Percentiles rank a stretch among this genome's conserved stretches.
Evolutionary conservation across 768 basidiomycete species (phyloP).

Genomic region (Collybia mongolica): DNA sequence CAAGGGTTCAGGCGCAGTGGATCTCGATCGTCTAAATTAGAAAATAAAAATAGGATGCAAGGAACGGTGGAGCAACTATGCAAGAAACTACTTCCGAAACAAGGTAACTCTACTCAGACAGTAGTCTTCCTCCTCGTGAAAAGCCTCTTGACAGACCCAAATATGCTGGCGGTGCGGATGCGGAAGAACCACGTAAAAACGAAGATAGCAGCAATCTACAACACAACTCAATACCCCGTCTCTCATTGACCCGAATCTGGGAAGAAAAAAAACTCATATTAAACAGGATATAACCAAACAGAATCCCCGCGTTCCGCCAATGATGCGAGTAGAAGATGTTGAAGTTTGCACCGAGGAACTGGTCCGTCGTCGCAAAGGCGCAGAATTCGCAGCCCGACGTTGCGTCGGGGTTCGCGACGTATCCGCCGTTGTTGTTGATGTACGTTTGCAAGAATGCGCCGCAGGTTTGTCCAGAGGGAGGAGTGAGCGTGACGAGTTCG

Average conservation of each 20-base stretch:
- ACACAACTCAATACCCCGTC: not conserved
- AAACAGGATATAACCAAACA: conserved; percentile 46
- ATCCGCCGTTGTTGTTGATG: conserved; percentile 53
- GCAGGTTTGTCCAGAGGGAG: conserved; percentile 61
- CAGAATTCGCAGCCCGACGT: conserved; percentile 56
- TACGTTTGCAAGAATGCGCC: conserved; percentile 47
- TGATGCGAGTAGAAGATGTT: conserved; percentile 56
- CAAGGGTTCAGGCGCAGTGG: too few relatives aligned
- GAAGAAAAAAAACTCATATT: conserved; percentile 35
- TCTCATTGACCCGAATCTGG: too few relatives aligned
- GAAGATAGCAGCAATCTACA: conserved; percentile 44
- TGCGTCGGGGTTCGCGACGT: conserved; percentile 53
- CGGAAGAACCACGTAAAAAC: conserved; percentile 58
- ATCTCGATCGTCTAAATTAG: too few relatives aligned
- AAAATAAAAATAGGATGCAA: too few relatives aligned
- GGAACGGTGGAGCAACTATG: too few relatives aligned
- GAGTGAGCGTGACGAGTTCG: conserved; percentile 62
- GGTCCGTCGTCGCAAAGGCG: conserved; percentile 47
- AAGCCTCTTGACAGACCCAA: conserved; percentile 18
- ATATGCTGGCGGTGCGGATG: conserved; percentile 32
- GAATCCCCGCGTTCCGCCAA: conserved; percentile 53
- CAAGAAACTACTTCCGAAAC: too few relatives aligned
- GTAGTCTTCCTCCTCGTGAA: not conserved
- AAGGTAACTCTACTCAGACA: too few relatives aligned
- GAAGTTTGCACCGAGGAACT: conserved; percentile 53